Conservation (phyloP, 208 protist species). For the Borovskyia barvae region DNA sequence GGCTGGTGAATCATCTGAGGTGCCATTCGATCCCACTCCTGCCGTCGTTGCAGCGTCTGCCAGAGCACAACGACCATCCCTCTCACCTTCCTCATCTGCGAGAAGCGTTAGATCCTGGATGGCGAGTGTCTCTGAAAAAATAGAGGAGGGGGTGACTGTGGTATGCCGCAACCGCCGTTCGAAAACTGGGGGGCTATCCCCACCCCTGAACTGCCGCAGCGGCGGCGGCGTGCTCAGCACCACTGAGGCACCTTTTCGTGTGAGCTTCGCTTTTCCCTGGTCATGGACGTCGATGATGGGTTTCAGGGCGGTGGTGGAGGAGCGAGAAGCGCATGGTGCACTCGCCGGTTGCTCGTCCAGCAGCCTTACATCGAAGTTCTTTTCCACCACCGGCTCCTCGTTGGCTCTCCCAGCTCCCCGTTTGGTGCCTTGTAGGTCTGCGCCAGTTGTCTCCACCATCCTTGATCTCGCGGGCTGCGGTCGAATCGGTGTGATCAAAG, state of each 20-base stretch:
- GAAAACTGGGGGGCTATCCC: background rate
- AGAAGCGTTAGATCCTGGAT: constrained; percentile 35
- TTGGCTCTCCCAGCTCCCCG: background rate
- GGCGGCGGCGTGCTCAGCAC: background rate
- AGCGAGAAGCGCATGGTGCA: too few species aligned
- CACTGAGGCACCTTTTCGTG: too few species aligned
- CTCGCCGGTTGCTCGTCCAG: too few species aligned
- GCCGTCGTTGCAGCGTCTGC: too few species aligned
- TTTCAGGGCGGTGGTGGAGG: too few species aligned
- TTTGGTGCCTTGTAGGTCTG: background rate
- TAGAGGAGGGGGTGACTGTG: background rate
- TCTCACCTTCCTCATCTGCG: constrained; percentile 1
- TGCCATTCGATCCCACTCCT: too few species aligned
- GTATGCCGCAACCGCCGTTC: background rate
- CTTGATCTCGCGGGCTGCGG: background rate
- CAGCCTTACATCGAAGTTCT: too few species aligned
- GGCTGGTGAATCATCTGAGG: too few species aligned
- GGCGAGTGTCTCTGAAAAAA: constrained; percentile 25
- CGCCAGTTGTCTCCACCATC: background rate
- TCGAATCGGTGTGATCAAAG: constrained; percentile 2
- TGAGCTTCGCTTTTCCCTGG: too few species aligned
- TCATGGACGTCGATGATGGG: too few species aligned
- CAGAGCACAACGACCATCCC: constrained; percentile 6
- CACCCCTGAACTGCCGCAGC: too few species aligned
- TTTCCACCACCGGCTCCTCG: too few species aligned